phyloP scores from a whole-genome alignment of 1,139 yeast species.

The Geotrichum europaeum region DNA sequence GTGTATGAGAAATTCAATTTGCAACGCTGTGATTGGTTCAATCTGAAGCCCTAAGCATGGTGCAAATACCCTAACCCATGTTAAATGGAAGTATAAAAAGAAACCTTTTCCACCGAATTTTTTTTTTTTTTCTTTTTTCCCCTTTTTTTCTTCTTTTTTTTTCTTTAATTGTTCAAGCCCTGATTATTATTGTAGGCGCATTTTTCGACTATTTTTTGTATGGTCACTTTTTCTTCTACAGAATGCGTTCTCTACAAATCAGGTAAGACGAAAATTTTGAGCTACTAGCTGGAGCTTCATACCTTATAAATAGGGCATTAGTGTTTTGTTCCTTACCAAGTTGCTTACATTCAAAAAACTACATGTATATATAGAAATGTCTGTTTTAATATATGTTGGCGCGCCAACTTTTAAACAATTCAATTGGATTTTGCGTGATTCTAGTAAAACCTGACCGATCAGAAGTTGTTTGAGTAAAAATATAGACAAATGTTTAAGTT shows the following conservation, averaged over 20 bases:
- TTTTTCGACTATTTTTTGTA: slow-evolving; percentile 6
- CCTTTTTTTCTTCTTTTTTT: not conserved
- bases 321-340: slow-evolving; percentile 18
- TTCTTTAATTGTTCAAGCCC: slow-evolving; percentile 15
- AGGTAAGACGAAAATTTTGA: slow-evolving; percentile 11
- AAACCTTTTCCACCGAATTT: not conserved
- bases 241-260: slow-evolving; percentile 16
- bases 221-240: slow-evolving; percentile 3
- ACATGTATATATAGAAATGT: not conserved
- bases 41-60: too few relatives aligned
- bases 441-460: too few relatives aligned
- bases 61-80: not conserved
- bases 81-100: not conserved
- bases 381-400: not conserved
- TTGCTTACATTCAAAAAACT: slow-evolving; percentile 10
- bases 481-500: too few relatives aligned
- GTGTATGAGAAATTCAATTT: not conserved
- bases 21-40: not conserved
- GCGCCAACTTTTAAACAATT: too few relatives aligned
- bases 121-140: not conserved
- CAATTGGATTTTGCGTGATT: too few relatives aligned
- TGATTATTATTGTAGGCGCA: slow-evolving; percentile 18
- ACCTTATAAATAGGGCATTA: slow-evolving; percentile 14
- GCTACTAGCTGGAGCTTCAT: slow-evolving; percentile 19
- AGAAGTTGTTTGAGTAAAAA: too few relatives aligned